phyloP scores from a whole-genome alignment of 106 monocot genomes.

The Gastrodia elata region DNA sequence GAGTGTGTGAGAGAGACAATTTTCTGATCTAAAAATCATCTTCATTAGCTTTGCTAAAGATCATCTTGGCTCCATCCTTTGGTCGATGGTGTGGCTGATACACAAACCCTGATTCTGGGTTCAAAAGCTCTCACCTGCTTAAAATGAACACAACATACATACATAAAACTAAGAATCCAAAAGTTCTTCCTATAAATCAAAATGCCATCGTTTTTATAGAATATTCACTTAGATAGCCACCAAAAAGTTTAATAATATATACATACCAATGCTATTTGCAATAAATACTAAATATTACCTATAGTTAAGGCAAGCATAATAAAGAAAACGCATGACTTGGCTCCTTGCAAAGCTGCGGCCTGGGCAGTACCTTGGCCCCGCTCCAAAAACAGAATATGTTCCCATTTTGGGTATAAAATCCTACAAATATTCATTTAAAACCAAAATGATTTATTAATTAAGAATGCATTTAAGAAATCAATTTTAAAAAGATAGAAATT shows the following conservation, averaged over 20 bases:
- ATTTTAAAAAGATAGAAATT: neutral
- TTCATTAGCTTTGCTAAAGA: slow-evolving; percentile 11
- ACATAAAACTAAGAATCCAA: too few relatives aligned
- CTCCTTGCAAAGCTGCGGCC: slow-evolving; percentile 28
- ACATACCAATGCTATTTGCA: too few relatives aligned
- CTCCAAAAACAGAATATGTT: slow-evolving; percentile 21
- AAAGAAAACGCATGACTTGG: slow-evolving; percentile 25
- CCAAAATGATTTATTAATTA: neutral
- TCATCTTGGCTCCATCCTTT: slow-evolving; percentile 30
- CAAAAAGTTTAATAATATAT: too few relatives aligned
- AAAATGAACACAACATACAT: neutral
- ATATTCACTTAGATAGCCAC: too few relatives aligned
- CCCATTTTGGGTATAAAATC: slow-evolving; percentile 20
- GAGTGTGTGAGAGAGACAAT: too few relatives aligned
- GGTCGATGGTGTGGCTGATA: slow-evolving; percentile 24
- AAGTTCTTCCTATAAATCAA: neutral
- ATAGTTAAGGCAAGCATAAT: slow-evolving; percentile 29
- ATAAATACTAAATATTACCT: slow-evolving; percentile 19
- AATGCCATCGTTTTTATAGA: too few relatives aligned
- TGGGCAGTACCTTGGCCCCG: slow-evolving; percentile 23
- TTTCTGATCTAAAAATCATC: neutral
- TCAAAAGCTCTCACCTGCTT: slow-evolving; percentile 34
- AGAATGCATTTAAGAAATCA: neutral
- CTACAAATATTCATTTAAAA: slow-evolving; percentile 8
- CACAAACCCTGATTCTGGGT: slow-evolving; percentile 15